Conservation (phyloP, 2,329 filamentous ascomycete genomes). For the Periconia macrospinosa region DNA sequence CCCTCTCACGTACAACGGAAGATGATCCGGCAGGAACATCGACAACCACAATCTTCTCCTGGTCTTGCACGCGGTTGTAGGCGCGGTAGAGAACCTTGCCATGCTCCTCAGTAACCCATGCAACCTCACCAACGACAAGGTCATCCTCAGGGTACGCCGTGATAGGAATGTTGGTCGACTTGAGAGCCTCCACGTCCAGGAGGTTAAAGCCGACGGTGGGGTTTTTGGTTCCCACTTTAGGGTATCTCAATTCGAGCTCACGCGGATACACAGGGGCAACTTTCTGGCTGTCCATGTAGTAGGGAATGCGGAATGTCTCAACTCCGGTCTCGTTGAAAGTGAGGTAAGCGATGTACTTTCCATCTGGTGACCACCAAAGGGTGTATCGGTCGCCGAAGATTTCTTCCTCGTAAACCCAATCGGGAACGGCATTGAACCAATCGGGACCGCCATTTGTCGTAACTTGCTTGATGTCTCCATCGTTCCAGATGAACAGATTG, state of each 20-base stretch:
- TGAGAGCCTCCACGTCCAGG: slow-evolving; percentile 54
- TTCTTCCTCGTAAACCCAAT: slow-evolving; percentile 67
- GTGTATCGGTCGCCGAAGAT: slow-evolving; percentile 56
- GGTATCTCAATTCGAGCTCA: slow-evolving; percentile 66
- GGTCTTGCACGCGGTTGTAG: slow-evolving; percentile 70
- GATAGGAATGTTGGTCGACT: slow-evolving; percentile 53
- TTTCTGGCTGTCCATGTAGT: slow-evolving; percentile 63
- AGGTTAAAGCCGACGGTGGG: slow-evolving; percentile 65
- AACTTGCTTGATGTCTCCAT: slow-evolving; percentile 59
- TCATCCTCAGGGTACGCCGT: slow-evolving; percentile 63
- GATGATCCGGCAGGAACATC: slow-evolving; percentile 54
- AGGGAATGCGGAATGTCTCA: slow-evolving; percentile 65
- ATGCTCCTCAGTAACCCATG: slow-evolving; percentile 66
- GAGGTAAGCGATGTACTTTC: slow-evolving; percentile 57
- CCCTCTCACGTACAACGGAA: slow-evolving; percentile 57
- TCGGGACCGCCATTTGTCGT: slow-evolving; percentile 64
- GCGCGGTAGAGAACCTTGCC: slow-evolving; percentile 65
- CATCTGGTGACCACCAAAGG: slow-evolving; percentile 62
- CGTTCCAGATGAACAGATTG: slow-evolving; percentile 62
- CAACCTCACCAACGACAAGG: slow-evolving; percentile 67
- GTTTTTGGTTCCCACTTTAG: slow-evolving; percentile 69
- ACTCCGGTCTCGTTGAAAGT: slow-evolving; percentile 69
- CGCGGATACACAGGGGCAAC: slow-evolving; percentile 63
- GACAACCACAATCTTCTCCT: slow-evolving; percentile 64
- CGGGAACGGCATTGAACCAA: slow-evolving; percentile 65